Percentiles rank a stretch among this genome's conserved stretches.
Conservation (phyloP, 345 rosid species). For the Corchorus capsularis region DNA sequence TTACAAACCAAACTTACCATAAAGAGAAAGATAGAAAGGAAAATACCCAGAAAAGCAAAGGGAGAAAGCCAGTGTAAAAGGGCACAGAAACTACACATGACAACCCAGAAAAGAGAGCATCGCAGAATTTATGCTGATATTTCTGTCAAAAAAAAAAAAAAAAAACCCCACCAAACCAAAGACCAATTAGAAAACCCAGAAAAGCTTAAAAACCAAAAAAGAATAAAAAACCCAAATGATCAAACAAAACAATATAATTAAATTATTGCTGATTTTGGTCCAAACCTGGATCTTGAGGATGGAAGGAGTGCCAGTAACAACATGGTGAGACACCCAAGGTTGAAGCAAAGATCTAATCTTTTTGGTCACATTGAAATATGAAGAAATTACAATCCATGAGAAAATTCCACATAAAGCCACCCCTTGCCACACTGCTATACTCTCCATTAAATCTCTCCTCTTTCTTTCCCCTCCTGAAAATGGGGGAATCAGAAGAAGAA, state of each 20-base stretch:
- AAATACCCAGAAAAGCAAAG: constrained; percentile 94
- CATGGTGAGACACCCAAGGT: constrained; percentile 66
- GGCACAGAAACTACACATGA: constrained; percentile 98
- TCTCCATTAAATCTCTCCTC: constrained; percentile 56
- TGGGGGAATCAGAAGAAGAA: constrained; percentile 29
- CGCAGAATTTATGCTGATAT: constrained; percentile 57
- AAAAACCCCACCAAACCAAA: neutral
- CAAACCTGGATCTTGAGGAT: constrained; percentile 84
- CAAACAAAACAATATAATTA: constrained; percentile 10
- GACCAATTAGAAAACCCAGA: neutral
- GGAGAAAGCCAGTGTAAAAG: constrained; percentile 94
- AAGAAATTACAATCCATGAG: constrained; percentile 75
- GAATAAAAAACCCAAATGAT: neutral
- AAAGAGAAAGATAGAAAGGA: constrained; percentile 10
- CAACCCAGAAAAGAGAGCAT: constrained; percentile 77
- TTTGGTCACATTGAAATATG: constrained; percentile 55
- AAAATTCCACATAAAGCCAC: constrained; percentile 58
- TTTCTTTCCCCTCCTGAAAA: constrained; percentile 17
- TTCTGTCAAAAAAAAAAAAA: constrained; percentile 48
- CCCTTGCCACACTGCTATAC: constrained; percentile 72
- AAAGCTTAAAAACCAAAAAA: neutral
- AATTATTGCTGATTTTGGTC: constrained; percentile 17
- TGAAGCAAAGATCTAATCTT: constrained; percentile 73
- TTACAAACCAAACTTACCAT: constrained; percentile 4
- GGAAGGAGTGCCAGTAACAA: constrained; percentile 53